Percentiles rank a stretch among this genome's conserved stretches.
phyloP scores from a whole-genome alignment of 2,329 filamentous ascomycete species.

The Sclerotinia trifoliorum region DNA sequence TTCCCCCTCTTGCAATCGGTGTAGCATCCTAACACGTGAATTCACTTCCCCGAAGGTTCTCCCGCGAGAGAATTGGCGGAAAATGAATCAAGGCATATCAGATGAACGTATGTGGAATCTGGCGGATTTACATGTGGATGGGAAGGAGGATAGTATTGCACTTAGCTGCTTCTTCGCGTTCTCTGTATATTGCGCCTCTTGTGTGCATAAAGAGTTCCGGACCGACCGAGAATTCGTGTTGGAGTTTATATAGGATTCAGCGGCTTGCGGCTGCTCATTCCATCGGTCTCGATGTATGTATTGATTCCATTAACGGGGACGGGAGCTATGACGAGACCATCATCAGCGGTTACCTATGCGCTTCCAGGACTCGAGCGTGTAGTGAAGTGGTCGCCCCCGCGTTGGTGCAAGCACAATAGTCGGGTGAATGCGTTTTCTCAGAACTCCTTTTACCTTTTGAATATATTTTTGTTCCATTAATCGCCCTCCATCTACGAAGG shows the following conservation, averaged over 20 bases:
- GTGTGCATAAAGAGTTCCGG: slow-evolving; percentile 12
- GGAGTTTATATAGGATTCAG: slow-evolving; percentile 1
- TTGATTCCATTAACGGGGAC: neutral
- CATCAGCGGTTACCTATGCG: neutral
- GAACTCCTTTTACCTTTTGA: neutral
- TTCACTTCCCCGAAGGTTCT: neutral
- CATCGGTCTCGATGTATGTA: neutral
- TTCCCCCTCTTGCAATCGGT: slow-evolving; percentile 8
- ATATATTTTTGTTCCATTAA: slow-evolving; percentile 4
- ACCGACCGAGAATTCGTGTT: slow-evolving; percentile 1
- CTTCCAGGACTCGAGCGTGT: neutral
- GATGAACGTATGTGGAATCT: neutral
- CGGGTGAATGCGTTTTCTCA: slow-evolving; percentile 7
- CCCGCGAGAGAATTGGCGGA: neutral
- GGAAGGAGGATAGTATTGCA: neutral
- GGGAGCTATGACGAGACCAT: neutral
- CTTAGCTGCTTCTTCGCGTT: slow-evolving; percentile 5
- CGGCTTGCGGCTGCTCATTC: neutral
- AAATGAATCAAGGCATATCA: neutral
- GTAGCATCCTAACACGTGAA: slow-evolving; percentile 14
- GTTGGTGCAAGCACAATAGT: neutral
- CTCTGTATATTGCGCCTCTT: slow-evolving; percentile 12
- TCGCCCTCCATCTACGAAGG: neutral
- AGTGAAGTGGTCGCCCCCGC: slow-evolving; percentile 7
- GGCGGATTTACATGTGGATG: neutral